phyloP scores from a whole-genome alignment of 177 flowering plant species.

The Vitis hybrid region DNA sequence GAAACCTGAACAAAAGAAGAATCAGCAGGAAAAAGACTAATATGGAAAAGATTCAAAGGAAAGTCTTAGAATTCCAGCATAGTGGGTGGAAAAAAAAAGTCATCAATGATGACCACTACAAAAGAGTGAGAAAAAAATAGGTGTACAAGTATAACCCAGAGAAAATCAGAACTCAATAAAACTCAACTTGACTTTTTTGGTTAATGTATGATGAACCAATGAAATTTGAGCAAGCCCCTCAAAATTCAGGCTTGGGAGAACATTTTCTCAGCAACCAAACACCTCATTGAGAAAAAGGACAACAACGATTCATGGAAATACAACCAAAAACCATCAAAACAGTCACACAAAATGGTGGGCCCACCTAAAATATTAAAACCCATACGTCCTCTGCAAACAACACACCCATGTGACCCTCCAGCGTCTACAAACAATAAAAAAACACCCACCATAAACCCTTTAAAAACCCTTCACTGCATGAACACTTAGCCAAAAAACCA shows the following conservation, averaged over 20 bases:
- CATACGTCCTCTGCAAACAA: too few species aligned
- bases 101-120: background rate
- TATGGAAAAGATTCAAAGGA: background rate
- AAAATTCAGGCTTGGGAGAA: background rate
- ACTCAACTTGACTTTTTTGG: background rate
- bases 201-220: background rate
- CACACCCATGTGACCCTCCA: too few species aligned
- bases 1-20: conserved; percentile 13
- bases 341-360: too few species aligned
- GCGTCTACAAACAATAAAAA: too few species aligned
- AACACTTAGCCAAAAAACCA: too few species aligned
- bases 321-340: too few species aligned
- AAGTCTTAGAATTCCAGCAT: background rate
- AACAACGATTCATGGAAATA: too few species aligned
- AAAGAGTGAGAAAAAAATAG: background rate
- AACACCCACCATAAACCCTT: too few species aligned
- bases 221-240: background rate
- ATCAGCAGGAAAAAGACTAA: background rate
- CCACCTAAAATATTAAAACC: too few species aligned
- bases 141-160: background rate
- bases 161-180: background rate
- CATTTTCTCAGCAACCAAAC: too few species aligned
- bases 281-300: too few species aligned
- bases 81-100: background rate
- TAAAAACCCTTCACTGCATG: too few species aligned